phyloP scores from a whole-genome alignment of 129 eudicot species.

The Apium graveolens region DNA sequence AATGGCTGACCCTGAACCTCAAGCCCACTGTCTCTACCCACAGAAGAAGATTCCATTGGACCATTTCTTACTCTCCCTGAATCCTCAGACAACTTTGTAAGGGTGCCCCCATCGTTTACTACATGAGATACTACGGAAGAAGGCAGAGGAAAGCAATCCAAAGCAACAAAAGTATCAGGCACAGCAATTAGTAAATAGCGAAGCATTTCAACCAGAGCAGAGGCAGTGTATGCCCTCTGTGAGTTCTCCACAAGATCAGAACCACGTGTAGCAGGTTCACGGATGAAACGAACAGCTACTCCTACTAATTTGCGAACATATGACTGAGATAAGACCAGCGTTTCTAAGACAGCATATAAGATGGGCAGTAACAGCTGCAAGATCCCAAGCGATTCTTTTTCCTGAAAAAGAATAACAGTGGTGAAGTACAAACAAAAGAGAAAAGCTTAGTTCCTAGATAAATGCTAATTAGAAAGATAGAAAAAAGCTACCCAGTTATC shows the following conservation, averaged over 20 bases:
- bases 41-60: slow-evolving; percentile 25
- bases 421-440: not conserved
- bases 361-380: slow-evolving; percentile 82
- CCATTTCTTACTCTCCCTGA: slow-evolving; percentile 24
- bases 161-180: slow-evolving; percentile 88
- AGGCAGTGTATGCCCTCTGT: slow-evolving; percentile 62
- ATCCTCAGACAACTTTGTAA: slow-evolving; percentile 37
- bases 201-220: slow-evolving; percentile 86
- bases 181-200: slow-evolving; percentile 76
- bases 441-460: not conserved
- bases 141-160: slow-evolving; percentile 83
- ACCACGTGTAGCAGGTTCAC: slow-evolving; percentile 74
- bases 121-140: slow-evolving; percentile 37
- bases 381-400: slow-evolving; percentile 56
- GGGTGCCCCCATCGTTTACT: slow-evolving; percentile 37
- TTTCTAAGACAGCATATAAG: slow-evolving; percentile 64
- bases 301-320: slow-evolving; percentile 75
- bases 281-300: slow-evolving; percentile 64
- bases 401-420: slow-evolving; percentile 43
- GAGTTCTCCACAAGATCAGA: slow-evolving; percentile 87
- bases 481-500: not conserved
- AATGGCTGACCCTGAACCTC: slow-evolving; percentile 35
- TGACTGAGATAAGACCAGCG: slow-evolving; percentile 68
- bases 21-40: slow-evolving; percentile 29
- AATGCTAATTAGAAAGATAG: not conserved